phyloP scores from a whole-genome alignment of 2,329 filamentous ascomycete genomes.

The Nemania abortiva region DNA sequence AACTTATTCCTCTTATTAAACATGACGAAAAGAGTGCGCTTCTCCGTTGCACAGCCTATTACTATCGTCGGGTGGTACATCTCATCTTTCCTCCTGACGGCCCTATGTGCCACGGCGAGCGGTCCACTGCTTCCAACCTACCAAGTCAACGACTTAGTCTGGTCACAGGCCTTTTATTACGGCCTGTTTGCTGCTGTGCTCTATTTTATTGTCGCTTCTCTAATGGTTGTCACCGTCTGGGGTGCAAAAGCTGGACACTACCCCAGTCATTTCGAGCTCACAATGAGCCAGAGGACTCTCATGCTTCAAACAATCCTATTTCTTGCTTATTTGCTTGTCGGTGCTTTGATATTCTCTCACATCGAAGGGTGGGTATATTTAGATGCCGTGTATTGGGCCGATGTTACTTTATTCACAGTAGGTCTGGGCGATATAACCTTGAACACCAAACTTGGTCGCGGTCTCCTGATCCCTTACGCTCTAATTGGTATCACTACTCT shows the following conservation, averaged over 20 bases:
- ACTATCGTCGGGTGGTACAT: conserved; percentile 85
- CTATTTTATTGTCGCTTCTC: conserved; percentile 81
- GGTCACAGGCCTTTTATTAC: conserved; percentile 89
- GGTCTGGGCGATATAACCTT: conserved; percentile 70
- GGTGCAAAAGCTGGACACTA: conserved; percentile 80
- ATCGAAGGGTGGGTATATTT: conserved; percentile 82
- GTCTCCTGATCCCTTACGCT: conserved; percentile 84
- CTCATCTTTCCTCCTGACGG: conserved; percentile 73
- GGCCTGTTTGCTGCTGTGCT: conserved; percentile 82
- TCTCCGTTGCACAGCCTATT: conserved; percentile 83
- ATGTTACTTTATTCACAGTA: conserved; percentile 76
- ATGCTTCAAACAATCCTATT: conserved; percentile 93
- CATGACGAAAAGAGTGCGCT: conserved; percentile 83
- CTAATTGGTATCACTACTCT: conserved; percentile 86
- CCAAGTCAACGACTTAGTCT: conserved; percentile 64
- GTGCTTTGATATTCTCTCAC: conserved; percentile 78
- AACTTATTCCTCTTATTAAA: conserved; percentile 88
- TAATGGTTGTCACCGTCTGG: conserved; percentile 83
- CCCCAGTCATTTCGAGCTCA: conserved; percentile 81
- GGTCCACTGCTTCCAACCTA: conserved; percentile 64
- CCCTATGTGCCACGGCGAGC: conserved; percentile 73
- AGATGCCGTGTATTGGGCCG: conserved; percentile 83
- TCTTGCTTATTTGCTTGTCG: conserved; percentile 82
- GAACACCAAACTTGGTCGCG: conserved; percentile 68
- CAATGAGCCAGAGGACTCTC: conserved; percentile 83